Base-by-base conservation (phyloP, 257 asterid species). In the Echium plantagineum region DNA sequence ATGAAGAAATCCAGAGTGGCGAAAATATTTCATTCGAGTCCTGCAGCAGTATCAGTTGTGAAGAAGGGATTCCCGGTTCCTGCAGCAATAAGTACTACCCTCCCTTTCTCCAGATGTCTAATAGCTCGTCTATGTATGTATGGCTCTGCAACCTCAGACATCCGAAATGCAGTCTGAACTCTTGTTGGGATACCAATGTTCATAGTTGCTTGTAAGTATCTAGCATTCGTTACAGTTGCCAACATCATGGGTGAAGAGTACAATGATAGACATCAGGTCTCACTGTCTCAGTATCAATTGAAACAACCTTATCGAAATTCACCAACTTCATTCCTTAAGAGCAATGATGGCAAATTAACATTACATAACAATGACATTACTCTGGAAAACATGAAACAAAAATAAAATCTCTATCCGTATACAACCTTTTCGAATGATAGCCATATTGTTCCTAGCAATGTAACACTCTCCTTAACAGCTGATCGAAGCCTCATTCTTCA, bases 101-200 rank as follows among this genome's bases (percentile, higher is more conserved):
- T 80, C 52, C 98, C 97, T 74, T 91, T 91, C 89, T 91, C 98
- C 32, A 91, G 74, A 86, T 86, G 98, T 79, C 97, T 75, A 55
- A 91, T 77, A 57, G 98, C 98, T 72, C 97, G 82, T 74, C 96
- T 82, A 24, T 95, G 82, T 74, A 85, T 91, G 67, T 91, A 91
- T 58, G 98, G 97, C 61, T 91, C 97, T 26, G 98, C 98, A 63
- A 91, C 98, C 76, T 91, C 98, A 3, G 98, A 86, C 98, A 91
- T 91, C 71, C 89, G 94, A 70, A 91, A 88, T 60, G 98, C 97
- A 24, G 97, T 91, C 81, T 91, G 98, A 71, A 91, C 98, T 72
- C 98, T 81, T 12, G 98, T 91, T 52, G 96, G 98, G 74, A 91
- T 89, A 64, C 98, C 97, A 16, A 86, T 80, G 70, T 95, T 91